A percentile compares a stretch with the other conserved stretches of the same genome.
phyloP scores from a whole-genome alignment of 75 land plant genomes.

The Cupressus sempervirens region DNA sequence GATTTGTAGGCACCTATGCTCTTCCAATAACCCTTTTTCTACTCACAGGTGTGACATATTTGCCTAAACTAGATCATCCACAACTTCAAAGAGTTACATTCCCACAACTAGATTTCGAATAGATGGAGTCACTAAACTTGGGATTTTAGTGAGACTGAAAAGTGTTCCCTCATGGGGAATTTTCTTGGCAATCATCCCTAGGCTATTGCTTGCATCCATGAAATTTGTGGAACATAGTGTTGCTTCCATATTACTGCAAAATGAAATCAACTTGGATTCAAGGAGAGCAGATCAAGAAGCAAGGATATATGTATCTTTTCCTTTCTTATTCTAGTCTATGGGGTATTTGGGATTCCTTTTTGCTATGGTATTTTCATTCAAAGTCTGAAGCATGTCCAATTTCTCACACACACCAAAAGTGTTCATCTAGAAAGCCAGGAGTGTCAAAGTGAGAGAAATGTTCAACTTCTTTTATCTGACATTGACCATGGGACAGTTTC shows the following conservation, averaged over 20 bases:
- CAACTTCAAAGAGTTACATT: slow-evolving; percentile 22
- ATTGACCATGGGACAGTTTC: too few species aligned
- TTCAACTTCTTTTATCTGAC: too few species aligned
- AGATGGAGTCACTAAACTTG: slow-evolving; percentile 16
- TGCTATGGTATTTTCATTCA: slow-evolving; percentile 17
- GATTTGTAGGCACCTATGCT: slow-evolving; percentile 13
- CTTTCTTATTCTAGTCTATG: slow-evolving; percentile 12
- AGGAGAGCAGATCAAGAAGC: slow-evolving; percentile 6
- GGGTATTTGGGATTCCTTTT: slow-evolving; percentile 25
- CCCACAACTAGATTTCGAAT: slow-evolving; percentile 18
- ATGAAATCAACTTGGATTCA: not conserved
- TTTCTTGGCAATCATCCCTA: slow-evolving; percentile 23
- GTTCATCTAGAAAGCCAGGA: slow-evolving; percentile 16
- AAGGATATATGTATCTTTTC: slow-evolving; percentile 23
- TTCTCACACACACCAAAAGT: slow-evolving; percentile 5
- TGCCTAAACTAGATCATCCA: slow-evolving; percentile 17
- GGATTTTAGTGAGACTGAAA: slow-evolving; percentile 11
- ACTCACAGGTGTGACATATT: slow-evolving; percentile 18
- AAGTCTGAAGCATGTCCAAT: slow-evolving; percentile 4
- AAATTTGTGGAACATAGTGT: slow-evolving; percentile 22
- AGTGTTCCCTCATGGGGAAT: slow-evolving; percentile 24
- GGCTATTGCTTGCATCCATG: slow-evolving; percentile 21
- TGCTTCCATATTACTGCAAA: slow-evolving; percentile 19
- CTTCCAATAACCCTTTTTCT: slow-evolving; percentile 13
- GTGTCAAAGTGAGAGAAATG: not conserved